Conservation (phyloP, 768 basidiomycete species). For the Lanmaoa rubissima region DNA sequence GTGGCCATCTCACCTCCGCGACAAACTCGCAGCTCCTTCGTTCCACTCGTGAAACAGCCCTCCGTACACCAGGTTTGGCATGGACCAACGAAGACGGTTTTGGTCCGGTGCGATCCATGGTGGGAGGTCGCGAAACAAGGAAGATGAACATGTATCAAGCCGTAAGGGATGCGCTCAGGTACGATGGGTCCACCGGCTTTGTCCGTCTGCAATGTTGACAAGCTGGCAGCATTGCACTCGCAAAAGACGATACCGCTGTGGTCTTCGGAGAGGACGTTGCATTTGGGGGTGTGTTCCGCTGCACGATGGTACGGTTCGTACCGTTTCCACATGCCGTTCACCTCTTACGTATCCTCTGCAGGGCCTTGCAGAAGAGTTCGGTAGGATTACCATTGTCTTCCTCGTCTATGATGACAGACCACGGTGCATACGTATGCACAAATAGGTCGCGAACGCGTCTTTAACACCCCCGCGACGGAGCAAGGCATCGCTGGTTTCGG, state of each 20-base stretch:
- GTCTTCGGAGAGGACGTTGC: conserved; percentile 92
- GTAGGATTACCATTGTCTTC: conserved; percentile 39
- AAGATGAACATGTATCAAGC: conserved; percentile 98
- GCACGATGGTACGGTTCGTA: conserved; percentile 69
- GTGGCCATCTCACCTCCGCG: conserved; percentile 72
- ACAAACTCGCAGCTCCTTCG: conserved; percentile 66
- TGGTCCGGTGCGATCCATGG: conserved; percentile 41
- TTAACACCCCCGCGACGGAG: conserved; percentile 92
- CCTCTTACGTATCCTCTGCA: conserved; percentile 27
- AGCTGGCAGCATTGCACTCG: conserved; percentile 65
- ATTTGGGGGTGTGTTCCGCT: conserved; percentile 93
- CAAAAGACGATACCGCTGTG: conserved; percentile 83
- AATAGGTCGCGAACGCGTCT: conserved; percentile 84
- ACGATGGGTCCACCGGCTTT: conserved; percentile 10
- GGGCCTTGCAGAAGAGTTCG: conserved; percentile 93
- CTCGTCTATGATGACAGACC: background rate
- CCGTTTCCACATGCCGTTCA: background rate
- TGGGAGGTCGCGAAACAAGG: conserved; percentile 81
- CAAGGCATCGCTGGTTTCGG: conserved; percentile 96
- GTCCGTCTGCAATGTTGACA: conserved; percentile 6
- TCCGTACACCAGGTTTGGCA: conserved; percentile 69
- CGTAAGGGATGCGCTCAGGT: conserved; percentile 88
- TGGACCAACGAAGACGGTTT: conserved; percentile 63
- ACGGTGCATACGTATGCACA: conserved; percentile 1
- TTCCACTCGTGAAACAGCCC: conserved; percentile 62